These are phyloP conservation scores for Monosporascus sp. DNA, from an alignment of 2,329 filamentous ascomycete genomes.

Conservation along the genomic window DNA sequence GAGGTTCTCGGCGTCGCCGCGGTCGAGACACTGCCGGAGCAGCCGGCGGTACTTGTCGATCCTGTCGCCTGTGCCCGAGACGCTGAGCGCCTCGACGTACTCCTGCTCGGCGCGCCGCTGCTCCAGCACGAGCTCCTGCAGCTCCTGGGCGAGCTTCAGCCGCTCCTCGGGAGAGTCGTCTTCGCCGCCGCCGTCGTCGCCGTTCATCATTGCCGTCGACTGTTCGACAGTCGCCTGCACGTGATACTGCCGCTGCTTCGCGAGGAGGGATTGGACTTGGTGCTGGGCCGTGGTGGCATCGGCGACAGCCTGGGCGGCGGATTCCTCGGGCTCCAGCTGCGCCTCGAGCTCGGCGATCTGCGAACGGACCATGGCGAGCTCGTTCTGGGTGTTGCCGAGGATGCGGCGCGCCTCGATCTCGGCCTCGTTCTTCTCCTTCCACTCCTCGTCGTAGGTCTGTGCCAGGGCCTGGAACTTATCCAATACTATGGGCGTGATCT, in stretches of 20 bases:
- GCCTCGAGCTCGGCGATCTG: conserved; percentile 54
- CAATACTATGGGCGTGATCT: conserved; percentile 62
- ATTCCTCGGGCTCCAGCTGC: conserved; percentile 50
- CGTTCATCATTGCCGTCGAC: conserved; percentile 45
- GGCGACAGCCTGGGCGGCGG: conserved; percentile 41
- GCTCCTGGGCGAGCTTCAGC: conserved; percentile 50
- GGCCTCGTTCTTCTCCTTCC: conserved; percentile 65
- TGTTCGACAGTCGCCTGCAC: conserved; percentile 47
- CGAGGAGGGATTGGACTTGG: conserved; percentile 43
- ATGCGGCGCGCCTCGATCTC: conserved; percentile 63
- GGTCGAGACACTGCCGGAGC: conserved; percentile 62
- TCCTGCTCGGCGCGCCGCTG: conserved; percentile 59
- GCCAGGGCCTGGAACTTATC: conserved; percentile 69
- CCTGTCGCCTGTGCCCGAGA: conserved; percentile 66
- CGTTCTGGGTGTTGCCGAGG: conserved; percentile 60
- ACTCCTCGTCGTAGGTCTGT: conserved; percentile 67
- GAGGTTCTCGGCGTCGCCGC: conserved; percentile 61
- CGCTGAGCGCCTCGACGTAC: conserved; percentile 62
- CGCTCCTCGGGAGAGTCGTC: conserved; percentile 50
- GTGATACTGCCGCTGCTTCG: conserved; percentile 47
- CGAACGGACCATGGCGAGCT: conserved; percentile 56
- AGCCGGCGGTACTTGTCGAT: conserved; percentile 69
- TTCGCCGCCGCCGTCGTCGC: conserved; percentile 30
- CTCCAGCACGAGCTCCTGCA: conserved; percentile 51
- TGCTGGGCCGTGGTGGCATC: conserved; percentile 47